Base-by-base conservation (phyloP, 108 stramenopile genomes). In the Skeletonema grethae region DNA sequence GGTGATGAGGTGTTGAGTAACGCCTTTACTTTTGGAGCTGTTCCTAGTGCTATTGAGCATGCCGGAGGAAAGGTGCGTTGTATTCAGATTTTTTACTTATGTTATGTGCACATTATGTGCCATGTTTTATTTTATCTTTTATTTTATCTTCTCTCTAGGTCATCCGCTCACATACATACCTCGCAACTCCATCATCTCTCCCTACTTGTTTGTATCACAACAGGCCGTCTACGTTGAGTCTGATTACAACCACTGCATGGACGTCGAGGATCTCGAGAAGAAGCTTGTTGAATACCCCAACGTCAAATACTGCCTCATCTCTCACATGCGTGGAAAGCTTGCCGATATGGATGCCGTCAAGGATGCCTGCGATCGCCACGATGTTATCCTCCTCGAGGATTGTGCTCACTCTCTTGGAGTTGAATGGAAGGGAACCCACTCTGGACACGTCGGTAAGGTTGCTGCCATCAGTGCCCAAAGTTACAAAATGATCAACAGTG, bases 401-500 rank as follows among this genome's bases (percentile, higher is more conserved):
- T 91, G 89, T 43, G 95, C 95, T n/a, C 95, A 96, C 67, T 87
- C 89, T 9, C 79, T 93, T 30, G 95, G 95, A 31, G 95, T 96
- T 15, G 31, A 65, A 12, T 94, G 91, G 90, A 61, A 86, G 34
- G 90, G 82, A 32, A 65, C 86, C 45, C 95, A 96, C 83, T 78
- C 89, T 29, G 95, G 95, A n/a, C 90, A 94, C 81, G 77, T 86
- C 61, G 95, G 93, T 10, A 69, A 84, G 28, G 89, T 82, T 15
- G 79, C 87, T 57, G 90, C 89, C 66, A 82, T 91, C 50, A 83
- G 81, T 28, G 83, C 82, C 53, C 95, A 96, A 67, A 84, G 82
- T 22, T 93, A 96, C 89, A 96, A 96, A 75, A 91, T 96, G 85
- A 91, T 96, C 75, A 94, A 96, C 85, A 87, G 87, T 39, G 95